Evolutionary conservation across 2,329 filamentous ascomycete genomes (phyloP).

Genomic region (Xylaria sp.): DNA sequence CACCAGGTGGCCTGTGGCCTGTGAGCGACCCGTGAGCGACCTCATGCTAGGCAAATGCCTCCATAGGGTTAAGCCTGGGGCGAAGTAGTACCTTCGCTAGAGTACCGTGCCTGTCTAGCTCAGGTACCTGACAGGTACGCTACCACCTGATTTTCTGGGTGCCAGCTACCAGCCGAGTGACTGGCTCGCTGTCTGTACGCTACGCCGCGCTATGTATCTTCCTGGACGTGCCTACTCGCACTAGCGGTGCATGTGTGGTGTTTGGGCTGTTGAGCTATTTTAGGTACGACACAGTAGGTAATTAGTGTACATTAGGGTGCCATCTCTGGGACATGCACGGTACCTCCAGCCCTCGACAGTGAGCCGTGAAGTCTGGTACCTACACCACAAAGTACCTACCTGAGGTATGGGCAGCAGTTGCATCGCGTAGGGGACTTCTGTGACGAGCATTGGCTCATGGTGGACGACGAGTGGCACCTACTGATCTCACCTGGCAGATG

Average conservation of each 20-base stretch:
- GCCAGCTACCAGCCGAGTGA: no score
- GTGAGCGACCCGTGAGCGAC: constrained; percentile 5
- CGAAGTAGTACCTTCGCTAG: neutral
- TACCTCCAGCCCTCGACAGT: neutral
- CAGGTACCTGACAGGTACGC: neutral
- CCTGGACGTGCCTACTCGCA: neutral
- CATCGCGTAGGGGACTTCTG: no score
- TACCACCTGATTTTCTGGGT: neutral
- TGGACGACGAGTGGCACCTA: no score
- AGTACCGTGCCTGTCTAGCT: neutral
- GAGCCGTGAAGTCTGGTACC: neutral
- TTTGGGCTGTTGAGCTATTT: neutral
- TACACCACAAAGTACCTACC: neutral
- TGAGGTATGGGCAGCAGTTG: neutral
- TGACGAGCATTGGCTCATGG: no score
- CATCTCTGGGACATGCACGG: neutral
- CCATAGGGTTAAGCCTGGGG: constrained; percentile 3
- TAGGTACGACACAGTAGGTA: neutral
- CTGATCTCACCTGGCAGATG: no score
- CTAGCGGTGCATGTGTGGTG: neutral
- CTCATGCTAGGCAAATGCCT: constrained; percentile 5
- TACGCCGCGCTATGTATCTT: no score
- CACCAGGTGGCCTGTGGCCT: neutral
- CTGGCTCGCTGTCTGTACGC: no score
- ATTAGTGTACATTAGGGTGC: neutral